Conservation (phyloP, 768 basidiomycete species). For the Psilocybe subaeruginosa region DNA sequence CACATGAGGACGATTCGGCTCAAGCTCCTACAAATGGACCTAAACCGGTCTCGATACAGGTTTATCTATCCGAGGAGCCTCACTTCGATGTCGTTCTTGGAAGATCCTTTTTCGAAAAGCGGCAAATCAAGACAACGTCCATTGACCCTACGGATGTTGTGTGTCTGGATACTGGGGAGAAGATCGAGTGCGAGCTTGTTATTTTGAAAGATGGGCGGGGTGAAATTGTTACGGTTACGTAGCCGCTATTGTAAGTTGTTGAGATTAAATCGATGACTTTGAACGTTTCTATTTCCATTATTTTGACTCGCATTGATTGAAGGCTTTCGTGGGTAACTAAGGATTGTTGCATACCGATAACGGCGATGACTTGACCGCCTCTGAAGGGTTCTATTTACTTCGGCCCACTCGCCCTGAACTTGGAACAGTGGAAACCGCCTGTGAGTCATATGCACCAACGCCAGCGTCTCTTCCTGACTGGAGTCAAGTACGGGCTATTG, state of each 20-base stretch:
- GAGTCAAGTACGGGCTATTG: too few relatives aligned
- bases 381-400: too few relatives aligned
- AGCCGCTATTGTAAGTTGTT: background rate
- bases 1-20: background rate
- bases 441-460: too few relatives aligned
- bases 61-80: slow-evolving; percentile 91
- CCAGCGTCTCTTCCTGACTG: too few relatives aligned
- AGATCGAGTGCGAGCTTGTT: slow-evolving; percentile 89
- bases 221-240: slow-evolving; percentile 86
- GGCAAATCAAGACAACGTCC: slow-evolving; percentile 80
- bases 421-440: too few relatives aligned
- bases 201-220: slow-evolving; percentile 91
- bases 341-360: too few relatives aligned
- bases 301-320: too few relatives aligned
- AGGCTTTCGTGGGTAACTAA: too few relatives aligned
- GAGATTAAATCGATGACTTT: too few relatives aligned
- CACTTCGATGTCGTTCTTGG: slow-evolving; percentile 97
- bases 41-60: slow-evolving; percentile 53
- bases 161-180: slow-evolving; percentile 92
- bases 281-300: too few relatives aligned
- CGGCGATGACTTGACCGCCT: too few relatives aligned
- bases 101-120: slow-evolving; percentile 79
- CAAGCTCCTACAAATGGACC: slow-evolving; percentile 21
- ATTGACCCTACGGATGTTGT: slow-evolving; percentile 89
- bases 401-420: too few relatives aligned